Conservation (phyloP, 1,284 basidiomycete genomes). For the Moesziomyces parantarcticus region DNA sequence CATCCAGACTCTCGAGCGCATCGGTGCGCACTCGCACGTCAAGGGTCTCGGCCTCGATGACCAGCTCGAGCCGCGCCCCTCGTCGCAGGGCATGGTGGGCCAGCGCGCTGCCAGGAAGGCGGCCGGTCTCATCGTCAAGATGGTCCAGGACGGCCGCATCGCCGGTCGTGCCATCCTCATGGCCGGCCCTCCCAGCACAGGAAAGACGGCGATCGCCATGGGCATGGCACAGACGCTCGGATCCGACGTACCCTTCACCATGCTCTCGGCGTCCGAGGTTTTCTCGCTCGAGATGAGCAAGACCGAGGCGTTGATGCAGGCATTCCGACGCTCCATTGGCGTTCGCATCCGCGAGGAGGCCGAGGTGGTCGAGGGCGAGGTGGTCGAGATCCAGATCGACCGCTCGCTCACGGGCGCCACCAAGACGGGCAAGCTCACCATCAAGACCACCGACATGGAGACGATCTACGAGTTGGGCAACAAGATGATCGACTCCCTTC, state of each 20-base stretch:
- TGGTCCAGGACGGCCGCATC: conserved; percentile 95
- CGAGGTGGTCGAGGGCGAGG: conserved; percentile 96
- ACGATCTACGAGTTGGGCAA: conserved; percentile 98
- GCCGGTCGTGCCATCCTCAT: conserved; percentile 94
- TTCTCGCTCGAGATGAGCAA: conserved; percentile 96
- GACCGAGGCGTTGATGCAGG: conserved; percentile 96
- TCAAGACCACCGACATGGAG: conserved; percentile 99
- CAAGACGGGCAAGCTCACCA: conserved; percentile 95
- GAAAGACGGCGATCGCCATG: conserved; percentile 97
- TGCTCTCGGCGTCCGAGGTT: conserved; percentile 95
- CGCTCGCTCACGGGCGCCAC: conserved; percentile 95
- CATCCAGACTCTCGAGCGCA: conserved; percentile 64
- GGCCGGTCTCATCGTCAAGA: conserved; percentile 94
- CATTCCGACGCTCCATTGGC: conserved; percentile 92
- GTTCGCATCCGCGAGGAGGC: conserved; percentile 97
- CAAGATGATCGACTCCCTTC: conserved; percentile 98
- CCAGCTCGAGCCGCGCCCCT: conserved; percentile 85
- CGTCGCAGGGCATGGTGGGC: conserved; percentile 93
- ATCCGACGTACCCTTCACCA: conserved; percentile 93
- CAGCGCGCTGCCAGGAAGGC: conserved; percentile 94
- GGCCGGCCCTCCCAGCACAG: conserved; percentile 93
- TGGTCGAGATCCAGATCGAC: conserved; percentile 98
- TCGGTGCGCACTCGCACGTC: conserved; percentile 66
- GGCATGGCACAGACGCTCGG: conserved; percentile 95
- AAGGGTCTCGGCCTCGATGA: conserved; percentile 83